A percentile compares a stretch with the other conserved stretches of the same genome.
Conservation (phyloP, 139 green algal genomes). For the Coelastrella sp. region DNA sequence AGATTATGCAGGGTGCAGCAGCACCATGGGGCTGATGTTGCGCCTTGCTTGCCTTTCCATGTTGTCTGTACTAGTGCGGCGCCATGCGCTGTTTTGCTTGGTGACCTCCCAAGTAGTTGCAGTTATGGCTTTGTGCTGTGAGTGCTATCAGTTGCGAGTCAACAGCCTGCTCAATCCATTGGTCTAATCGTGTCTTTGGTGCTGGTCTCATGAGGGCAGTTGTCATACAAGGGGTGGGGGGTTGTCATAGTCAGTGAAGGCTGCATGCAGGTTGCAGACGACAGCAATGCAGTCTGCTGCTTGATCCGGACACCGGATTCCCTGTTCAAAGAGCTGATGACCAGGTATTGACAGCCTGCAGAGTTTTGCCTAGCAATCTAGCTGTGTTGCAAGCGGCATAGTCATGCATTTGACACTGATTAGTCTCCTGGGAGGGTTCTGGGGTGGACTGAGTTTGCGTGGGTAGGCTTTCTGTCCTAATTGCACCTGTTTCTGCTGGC, state of each 20-base stretch:
- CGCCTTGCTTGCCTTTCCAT: not conserved
- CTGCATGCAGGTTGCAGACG: not conserved
- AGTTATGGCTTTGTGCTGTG: not conserved
- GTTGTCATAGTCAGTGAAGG: not conserved
- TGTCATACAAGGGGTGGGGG: not conserved
- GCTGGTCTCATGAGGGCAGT: not conserved
- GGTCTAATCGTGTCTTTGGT: not conserved
- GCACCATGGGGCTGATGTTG: not conserved
- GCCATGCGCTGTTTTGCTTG: too few relatives aligned
- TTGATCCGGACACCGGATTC: too few relatives aligned
- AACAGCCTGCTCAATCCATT: not conserved
- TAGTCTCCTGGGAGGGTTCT: too few relatives aligned
- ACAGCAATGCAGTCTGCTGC: not conserved
- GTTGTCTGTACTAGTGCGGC: not conserved
- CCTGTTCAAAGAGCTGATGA: too few relatives aligned
- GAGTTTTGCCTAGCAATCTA: too few relatives aligned
- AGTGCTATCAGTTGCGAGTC: not conserved
- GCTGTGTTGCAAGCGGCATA: too few relatives aligned
- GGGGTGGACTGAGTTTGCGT: not conserved
- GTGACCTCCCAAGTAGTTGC: too few relatives aligned
- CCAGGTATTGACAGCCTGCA: too few relatives aligned
- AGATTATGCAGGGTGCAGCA: not conserved
- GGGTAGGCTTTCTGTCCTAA: too few relatives aligned
- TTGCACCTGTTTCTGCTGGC: not conserved
- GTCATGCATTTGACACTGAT: too few relatives aligned